These are phyloP conservation scores for Cordyceps cicadae DNA, from an alignment of 2,329 filamentous ascomycete genomes.

Conservation along the genomic window DNA sequence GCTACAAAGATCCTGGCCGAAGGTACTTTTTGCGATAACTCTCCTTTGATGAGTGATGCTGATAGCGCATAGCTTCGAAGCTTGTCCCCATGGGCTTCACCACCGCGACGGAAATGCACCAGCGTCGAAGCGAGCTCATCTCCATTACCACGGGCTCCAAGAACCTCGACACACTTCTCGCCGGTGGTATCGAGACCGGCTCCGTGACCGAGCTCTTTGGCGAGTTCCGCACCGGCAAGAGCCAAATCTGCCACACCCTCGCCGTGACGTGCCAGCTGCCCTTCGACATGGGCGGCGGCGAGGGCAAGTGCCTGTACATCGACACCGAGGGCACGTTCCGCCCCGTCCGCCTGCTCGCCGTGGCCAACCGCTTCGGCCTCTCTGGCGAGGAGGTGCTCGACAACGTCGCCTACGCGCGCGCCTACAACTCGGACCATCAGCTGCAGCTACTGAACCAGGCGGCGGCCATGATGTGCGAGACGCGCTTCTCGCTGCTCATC, in stretches of 20 bases:
- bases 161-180: conserved; percentile 88
- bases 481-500: conserved; percentile 87
- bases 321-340: conserved; percentile 97
- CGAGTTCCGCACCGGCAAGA: conserved; percentile 96
- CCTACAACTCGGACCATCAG: conserved; percentile 98
- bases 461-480: conserved; percentile 98
- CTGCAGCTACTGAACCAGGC: conserved; percentile 91
- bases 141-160: conserved; percentile 98
- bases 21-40: conserved; percentile 42
- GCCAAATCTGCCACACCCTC: conserved; percentile 97
- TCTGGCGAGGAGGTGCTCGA: conserved; percentile 96
- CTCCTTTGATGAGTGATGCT: neutral
- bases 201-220: conserved; percentile 98
- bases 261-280: conserved; percentile 96
- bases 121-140: conserved; percentile 90
- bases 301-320: conserved; percentile 97
- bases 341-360: conserved; percentile 80
- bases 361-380: conserved; percentile 88
- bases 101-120: conserved; percentile 98
- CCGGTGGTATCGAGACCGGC: conserved; percentile 91
- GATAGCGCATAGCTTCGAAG: conserved; percentile 62
- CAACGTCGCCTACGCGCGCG: conserved; percentile 95
- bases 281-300: conserved; percentile 97
- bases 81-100: conserved; percentile 98
- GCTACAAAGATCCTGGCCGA: conserved; percentile 84